Conservation (phyloP, 495 filamentous ascomycete species). For the Astrocystis sublimbata region DNA sequence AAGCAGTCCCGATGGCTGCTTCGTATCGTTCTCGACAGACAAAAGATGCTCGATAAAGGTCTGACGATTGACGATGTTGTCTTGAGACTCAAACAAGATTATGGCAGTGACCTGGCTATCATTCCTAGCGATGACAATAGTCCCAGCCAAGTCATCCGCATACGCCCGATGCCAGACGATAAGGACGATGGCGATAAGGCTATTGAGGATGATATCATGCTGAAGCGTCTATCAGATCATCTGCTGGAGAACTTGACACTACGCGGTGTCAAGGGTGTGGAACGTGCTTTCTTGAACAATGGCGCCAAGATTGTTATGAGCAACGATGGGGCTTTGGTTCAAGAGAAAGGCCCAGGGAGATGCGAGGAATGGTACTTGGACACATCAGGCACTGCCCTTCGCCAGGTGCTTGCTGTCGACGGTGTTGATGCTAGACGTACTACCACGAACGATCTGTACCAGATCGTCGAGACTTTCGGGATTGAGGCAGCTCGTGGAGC, state of each 20-base stretch:
- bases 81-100: slow-evolving; percentile 81
- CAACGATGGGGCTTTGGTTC: slow-evolving; percentile 68
- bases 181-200: slow-evolving; percentile 79
- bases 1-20: slow-evolving; percentile 92
- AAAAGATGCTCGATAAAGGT: slow-evolving; percentile 92
- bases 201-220: slow-evolving; percentile 82
- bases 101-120: slow-evolving; percentile 82
- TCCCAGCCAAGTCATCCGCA: slow-evolving; percentile 90
- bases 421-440: slow-evolving; percentile 90
- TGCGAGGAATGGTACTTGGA: slow-evolving; percentile 95
- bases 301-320: slow-evolving; percentile 62
- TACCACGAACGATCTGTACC: slow-evolving; percentile 91
- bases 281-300: slow-evolving; percentile 88
- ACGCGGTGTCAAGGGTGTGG: slow-evolving; percentile 84
- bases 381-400: slow-evolving; percentile 84
- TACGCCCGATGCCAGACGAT: slow-evolving; percentile 75
- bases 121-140: slow-evolving; percentile 99
- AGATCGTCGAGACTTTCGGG: slow-evolving; percentile 89
- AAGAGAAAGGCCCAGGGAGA: slow-evolving; percentile 64
- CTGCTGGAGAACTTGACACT: slow-evolving; percentile 87
- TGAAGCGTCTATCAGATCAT: slow-evolving; percentile 87
- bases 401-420: slow-evolving; percentile 76
- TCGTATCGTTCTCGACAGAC: slow-evolving; percentile 88
- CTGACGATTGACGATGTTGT: slow-evolving; percentile 91
- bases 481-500: slow-evolving; percentile 91